A percentile compares a stretch with the other conserved stretches of the same genome.
Evolutionary conservation across 2,329 filamentous ascomycete species (phyloP).

Genomic region (Pyrenophora teres): DNA sequence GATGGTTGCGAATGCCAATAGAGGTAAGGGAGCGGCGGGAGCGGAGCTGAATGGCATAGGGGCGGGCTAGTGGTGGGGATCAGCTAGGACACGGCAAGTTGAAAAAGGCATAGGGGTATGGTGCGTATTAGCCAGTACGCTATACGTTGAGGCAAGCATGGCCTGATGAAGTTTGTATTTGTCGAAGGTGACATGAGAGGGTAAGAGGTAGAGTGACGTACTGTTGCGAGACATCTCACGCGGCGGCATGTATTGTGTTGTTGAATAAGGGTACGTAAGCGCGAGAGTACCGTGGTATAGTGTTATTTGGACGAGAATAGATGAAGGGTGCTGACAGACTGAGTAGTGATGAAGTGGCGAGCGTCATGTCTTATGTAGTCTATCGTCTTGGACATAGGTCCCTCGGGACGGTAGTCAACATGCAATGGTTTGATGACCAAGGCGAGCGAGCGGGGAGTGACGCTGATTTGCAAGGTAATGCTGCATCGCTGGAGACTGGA

Average conservation of each 20-base stretch:
- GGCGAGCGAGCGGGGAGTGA: not conserved
- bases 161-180: not conserved
- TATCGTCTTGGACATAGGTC: not conserved
- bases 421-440: slow-evolving; percentile 3
- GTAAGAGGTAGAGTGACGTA: slow-evolving; percentile 3
- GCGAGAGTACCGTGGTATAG: not conserved
- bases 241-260: not conserved
- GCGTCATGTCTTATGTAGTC: not conserved
- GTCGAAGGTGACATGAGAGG: not conserved
- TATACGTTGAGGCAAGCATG: not conserved
- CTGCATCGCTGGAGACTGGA: not conserved
- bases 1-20: slow-evolving; percentile 28
- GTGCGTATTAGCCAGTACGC: not conserved
- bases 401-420: not conserved
- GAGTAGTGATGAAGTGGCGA: not conserved
- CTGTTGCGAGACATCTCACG: slow-evolving; percentile 11
- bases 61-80: slow-evolving; percentile 7
- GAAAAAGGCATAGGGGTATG: not conserved
- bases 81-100: not conserved
- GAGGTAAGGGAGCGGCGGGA: slow-evolving; percentile 21
- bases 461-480: slow-evolving; percentile 13
- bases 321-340: not conserved
- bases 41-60: slow-evolving; percentile 8
- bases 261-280: not conserved
- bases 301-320: not conserved